A percentile compares a stretch with the other conserved stretches of the same genome.
phyloP scores from a whole-genome alignment of 208 protist genomes.

The Trypanosoma cruzi region DNA sequence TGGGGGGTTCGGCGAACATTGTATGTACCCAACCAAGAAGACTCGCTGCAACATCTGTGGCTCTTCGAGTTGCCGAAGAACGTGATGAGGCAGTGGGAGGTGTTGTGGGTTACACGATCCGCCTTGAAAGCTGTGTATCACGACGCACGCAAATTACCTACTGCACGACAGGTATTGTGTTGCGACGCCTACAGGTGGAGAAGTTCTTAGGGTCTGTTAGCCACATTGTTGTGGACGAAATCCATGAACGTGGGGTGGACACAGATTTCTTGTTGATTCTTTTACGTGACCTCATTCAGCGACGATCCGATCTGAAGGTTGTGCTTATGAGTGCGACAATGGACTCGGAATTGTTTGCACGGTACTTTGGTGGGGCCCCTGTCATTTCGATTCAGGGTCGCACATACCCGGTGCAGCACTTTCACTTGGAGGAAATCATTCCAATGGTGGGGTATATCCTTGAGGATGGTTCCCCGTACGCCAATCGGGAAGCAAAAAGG shows the following conservation, averaged over 20 bases:
- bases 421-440: constrained; percentile 95
- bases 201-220: constrained; percentile 87
- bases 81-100: constrained; percentile 89
- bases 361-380: constrained; percentile 92
- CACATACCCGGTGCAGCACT: constrained; percentile 94
- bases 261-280: constrained; percentile 95
- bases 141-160: constrained; percentile 90
- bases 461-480: constrained; percentile 85
- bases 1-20: constrained; percentile 89
- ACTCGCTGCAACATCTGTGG: constrained; percentile 94
- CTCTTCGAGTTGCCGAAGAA: constrained; percentile 93
- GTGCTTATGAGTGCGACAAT: constrained; percentile 96
- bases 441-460: constrained; percentile 75
- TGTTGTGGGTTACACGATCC: constrained; percentile 93
- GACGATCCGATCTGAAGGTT: constrained; percentile 82
- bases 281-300: constrained; percentile 83
- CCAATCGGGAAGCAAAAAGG: constrained; percentile 42
- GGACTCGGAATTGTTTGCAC: constrained; percentile 93
- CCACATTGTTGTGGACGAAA: constrained; percentile 96
- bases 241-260: constrained; percentile 97
- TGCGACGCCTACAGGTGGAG: constrained; percentile 89
- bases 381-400: constrained; percentile 93
- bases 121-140: constrained; percentile 91
- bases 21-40: constrained; percentile 95
- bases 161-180: constrained; percentile 95